These are phyloP conservation scores for Phaseolus lunatus DNA, from an alignment of 306 rosid genomes.

Conservation along the genomic window DNA sequence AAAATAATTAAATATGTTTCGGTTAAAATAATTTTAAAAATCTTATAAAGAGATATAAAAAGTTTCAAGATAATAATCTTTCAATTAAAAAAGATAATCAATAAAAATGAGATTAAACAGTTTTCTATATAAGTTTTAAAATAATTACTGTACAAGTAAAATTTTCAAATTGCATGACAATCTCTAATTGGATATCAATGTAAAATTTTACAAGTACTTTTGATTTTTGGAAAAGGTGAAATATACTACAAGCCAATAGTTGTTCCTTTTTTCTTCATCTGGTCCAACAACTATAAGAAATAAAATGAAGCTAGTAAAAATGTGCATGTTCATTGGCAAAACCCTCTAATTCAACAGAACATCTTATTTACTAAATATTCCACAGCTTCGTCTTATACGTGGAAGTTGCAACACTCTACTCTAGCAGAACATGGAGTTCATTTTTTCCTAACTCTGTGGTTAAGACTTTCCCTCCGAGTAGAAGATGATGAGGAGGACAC, in stretches of 20 bases:
- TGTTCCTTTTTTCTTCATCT: background rate
- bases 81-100: no score
- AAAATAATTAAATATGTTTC: no score
- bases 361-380: constrained; percentile 45
- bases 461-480: constrained; percentile 49
- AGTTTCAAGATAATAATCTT: no score
- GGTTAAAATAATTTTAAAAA: no score
- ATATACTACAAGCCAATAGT: background rate
- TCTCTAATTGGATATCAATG: background rate
- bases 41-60: no score
- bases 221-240: background rate
- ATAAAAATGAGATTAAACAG: no score
- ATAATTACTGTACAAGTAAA: background rate
- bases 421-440: constrained; percentile 29
- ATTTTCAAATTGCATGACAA: background rate
- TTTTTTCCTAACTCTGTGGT: constrained; percentile 60
- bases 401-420: constrained; percentile 25
- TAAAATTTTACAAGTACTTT: background rate
- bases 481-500: constrained; percentile 66
- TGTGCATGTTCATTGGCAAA: constrained; percentile 1
- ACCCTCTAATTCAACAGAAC: constrained; percentile 29
- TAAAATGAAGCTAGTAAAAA: constrained; percentile 27
- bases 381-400: constrained; percentile 34
- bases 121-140: no score
- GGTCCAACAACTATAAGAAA: constrained; percentile 10